Percentiles rank a stretch among this genome's conserved stretches.
phyloP scores from a whole-genome alignment of 2,329 filamentous ascomycete genomes.

The Pseudocercospora macadamiae region DNA sequence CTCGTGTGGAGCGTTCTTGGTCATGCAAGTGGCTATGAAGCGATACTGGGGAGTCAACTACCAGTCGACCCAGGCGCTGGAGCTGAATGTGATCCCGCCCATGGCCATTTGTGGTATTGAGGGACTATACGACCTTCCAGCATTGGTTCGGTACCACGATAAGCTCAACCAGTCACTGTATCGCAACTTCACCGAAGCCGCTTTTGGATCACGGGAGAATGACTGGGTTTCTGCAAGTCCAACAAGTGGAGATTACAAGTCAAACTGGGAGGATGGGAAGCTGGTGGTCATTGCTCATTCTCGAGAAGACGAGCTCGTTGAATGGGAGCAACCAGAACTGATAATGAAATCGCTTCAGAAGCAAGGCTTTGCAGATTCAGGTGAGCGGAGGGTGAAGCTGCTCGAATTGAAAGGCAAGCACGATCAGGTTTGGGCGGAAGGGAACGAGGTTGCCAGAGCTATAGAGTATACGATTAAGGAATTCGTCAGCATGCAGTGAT shows the following conservation, averaged over 20 bases:
- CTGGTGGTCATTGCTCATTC: slow-evolving; percentile 52
- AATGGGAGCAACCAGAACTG: slow-evolving; percentile 59
- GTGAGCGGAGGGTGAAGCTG: slow-evolving; percentile 40
- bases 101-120: slow-evolving; percentile 62
- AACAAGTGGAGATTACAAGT: slow-evolving; percentile 47
- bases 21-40: slow-evolving; percentile 62
- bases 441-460: slow-evolving; percentile 57
- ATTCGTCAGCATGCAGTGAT: slow-evolving; percentile 16
- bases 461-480: slow-evolving; percentile 32
- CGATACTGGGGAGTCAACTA: slow-evolving; percentile 39
- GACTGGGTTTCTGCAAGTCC: slow-evolving; percentile 63
- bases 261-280: slow-evolving; percentile 44
- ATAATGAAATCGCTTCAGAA: slow-evolving; percentile 57
- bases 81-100: slow-evolving; percentile 43
- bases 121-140: slow-evolving; percentile 68
- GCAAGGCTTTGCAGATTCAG: slow-evolving; percentile 43
- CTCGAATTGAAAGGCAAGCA: slow-evolving; percentile 61
- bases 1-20: slow-evolving; percentile 65
- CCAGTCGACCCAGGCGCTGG: slow-evolving; percentile 31
- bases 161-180: slow-evolving; percentile 55
- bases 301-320: slow-evolving; percentile 53
- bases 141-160: slow-evolving; percentile 51
- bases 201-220: slow-evolving; percentile 59
- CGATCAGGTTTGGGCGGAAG: slow-evolving; percentile 66
- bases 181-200: slow-evolving; percentile 58